A percentile compares a stretch with the other conserved stretches of the same genome.
These are phyloP conservation scores for Polytrichum formosum DNA, from an alignment of 225 moss, liverwort and hornwort species.

Conservation along the genomic window DNA sequence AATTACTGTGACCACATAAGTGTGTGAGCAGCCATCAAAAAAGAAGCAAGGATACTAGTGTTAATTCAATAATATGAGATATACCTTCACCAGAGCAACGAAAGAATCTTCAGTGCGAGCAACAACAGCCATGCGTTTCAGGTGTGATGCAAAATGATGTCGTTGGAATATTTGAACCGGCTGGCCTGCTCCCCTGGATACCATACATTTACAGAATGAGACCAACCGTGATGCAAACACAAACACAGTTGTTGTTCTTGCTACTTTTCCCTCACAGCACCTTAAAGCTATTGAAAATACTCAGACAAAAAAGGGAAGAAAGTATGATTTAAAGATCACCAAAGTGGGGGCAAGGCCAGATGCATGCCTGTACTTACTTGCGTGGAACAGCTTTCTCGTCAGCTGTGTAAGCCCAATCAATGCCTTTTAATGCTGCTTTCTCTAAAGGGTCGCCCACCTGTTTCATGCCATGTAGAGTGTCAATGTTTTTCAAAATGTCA, in stretches of 20 bases:
- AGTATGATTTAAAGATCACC: background rate
- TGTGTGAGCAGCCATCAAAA: too few species aligned
- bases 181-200: constrained; percentile 69
- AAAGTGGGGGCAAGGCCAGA: constrained; percentile 9
- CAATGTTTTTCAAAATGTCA: background rate
- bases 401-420: constrained; percentile 89
- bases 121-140: constrained; percentile 97
- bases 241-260: too few species aligned
- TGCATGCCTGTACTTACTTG: constrained; percentile 45
- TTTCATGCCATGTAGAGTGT: background rate
- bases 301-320: background rate
- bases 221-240: too few species aligned
- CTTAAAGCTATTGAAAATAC: too few species aligned
- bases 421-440: constrained; percentile 91
- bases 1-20: too few species aligned
- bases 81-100: constrained; percentile 81
- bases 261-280: too few species aligned
- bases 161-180: constrained; percentile 82
- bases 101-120: constrained; percentile 67
- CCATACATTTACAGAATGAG: background rate
- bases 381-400: constrained; percentile 77
- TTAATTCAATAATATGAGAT: background rate
- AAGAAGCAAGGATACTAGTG: too few species aligned
- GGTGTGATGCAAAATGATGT: constrained; percentile 90
- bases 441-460: constrained; percentile 98